Conservation (phyloP, 2,329 filamentous ascomycete genomes). For the Hortaea werneckii region DNA sequence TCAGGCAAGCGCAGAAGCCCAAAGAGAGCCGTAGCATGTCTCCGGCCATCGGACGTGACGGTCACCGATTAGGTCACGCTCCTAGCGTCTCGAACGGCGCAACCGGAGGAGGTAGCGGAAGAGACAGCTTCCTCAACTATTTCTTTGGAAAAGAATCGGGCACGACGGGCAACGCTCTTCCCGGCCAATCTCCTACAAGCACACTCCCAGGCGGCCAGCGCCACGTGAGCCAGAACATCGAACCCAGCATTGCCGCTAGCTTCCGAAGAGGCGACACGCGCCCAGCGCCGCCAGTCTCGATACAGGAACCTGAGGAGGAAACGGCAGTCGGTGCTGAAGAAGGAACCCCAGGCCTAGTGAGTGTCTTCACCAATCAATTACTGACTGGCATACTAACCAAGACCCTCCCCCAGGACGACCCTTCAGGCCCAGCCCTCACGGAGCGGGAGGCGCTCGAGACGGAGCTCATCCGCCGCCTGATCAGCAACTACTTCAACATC, state of each 20-base stretch:
- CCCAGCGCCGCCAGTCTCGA: constrained; percentile 27
- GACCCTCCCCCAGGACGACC: constrained; percentile 14
- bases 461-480: constrained; percentile 89
- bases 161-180: constrained; percentile 18
- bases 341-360: constrained; percentile 15
- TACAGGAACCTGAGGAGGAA: constrained; percentile 28
- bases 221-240: constrained; percentile 67
- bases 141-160: constrained; percentile 91
- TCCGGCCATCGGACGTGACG: constrained; percentile 54
- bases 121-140: constrained; percentile 94
- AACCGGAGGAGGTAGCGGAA: constrained; percentile 36
- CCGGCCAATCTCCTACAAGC: constrained; percentile 29
- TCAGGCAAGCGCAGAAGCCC: constrained; percentile 35
- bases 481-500: constrained; percentile 98
- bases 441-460: constrained; percentile 96
- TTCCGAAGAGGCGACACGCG: constrained; percentile 56
- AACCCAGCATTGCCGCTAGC: constrained; percentile 75
- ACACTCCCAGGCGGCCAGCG: constrained; percentile 37
- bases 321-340: constrained; percentile 37
- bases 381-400: background rate
- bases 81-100: constrained; percentile 21
- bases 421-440: constrained; percentile 60
- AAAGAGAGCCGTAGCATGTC: constrained; percentile 70
- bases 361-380: constrained; percentile 1
- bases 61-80: constrained; percentile 20